These are phyloP conservation scores for Leucocoprinus leucothites DNA, from an alignment of 768 basidiomycete genomes.

Conservation along the genomic window DNA sequence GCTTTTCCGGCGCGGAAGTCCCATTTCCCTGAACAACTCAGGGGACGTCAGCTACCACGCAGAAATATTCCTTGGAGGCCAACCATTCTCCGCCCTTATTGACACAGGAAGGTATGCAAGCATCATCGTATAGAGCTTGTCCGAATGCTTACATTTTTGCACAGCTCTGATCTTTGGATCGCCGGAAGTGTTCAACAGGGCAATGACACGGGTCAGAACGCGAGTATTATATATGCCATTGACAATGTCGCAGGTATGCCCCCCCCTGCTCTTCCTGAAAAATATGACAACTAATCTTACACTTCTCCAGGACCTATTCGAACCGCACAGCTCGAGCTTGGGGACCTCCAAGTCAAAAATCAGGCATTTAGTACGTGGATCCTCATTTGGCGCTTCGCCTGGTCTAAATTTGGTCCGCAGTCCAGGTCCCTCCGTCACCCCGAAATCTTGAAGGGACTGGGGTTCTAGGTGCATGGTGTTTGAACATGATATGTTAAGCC, in stretches of 20 bases:
- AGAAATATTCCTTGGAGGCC: slow-evolving; percentile 34
- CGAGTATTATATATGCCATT: slow-evolving; percentile 50
- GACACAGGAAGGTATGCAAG: slow-evolving; percentile 46
- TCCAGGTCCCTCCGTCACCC: slow-evolving; percentile 32
- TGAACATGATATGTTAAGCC: no score
- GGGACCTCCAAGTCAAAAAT: slow-evolving; percentile 38
- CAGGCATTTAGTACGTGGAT: slow-evolving; percentile 45
- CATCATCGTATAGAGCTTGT: background rate
- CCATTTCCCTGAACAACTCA: slow-evolving; percentile 25
- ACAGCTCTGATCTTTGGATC: slow-evolving; percentile 66
- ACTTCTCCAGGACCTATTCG: slow-evolving; percentile 39
- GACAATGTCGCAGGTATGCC: slow-evolving; percentile 46
- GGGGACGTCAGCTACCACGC: slow-evolving; percentile 38
- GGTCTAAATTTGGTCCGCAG: slow-evolving; percentile 25
- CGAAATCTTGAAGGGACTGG: slow-evolving; percentile 28
- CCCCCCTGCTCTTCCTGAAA: background rate
- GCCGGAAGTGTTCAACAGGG: slow-evolving; percentile 39
- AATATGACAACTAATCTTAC: background rate
- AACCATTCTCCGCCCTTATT: slow-evolving; percentile 34
- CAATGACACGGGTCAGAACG: slow-evolving; percentile 32
- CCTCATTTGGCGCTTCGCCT: slow-evolving; percentile 13
- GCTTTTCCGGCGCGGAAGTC: no score
- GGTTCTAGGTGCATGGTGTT: slow-evolving; percentile 20
- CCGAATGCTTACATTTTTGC: background rate
- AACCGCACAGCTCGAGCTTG: slow-evolving; percentile 40